Percentiles rank a stretch among this genome's conserved stretches.
Conservation (phyloP, 2,329 filamentous ascomycete species). For the Botryosphaeria dothidea region DNA sequence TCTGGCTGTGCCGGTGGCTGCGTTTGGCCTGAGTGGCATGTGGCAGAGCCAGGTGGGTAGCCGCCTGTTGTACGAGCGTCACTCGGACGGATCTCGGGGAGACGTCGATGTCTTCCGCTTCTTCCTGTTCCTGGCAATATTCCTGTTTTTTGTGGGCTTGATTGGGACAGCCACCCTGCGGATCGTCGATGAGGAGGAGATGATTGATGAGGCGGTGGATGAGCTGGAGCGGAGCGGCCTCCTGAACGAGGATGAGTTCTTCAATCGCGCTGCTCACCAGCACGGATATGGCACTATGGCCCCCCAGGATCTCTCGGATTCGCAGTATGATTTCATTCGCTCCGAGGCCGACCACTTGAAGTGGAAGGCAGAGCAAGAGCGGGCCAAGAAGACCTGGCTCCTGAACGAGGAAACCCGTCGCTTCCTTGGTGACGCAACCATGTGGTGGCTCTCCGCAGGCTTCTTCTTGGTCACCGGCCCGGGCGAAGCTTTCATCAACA, state of each 20-base stretch:
- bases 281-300: slow-evolving; percentile 65
- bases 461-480: slow-evolving; percentile 94
- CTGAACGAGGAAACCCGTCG: slow-evolving; percentile 86
- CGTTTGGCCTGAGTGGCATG: slow-evolving; percentile 92
- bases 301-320: slow-evolving; percentile 47
- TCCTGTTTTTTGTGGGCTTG: slow-evolving; percentile 71
- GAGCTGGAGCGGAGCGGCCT: slow-evolving; percentile 88
- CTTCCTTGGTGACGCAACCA: slow-evolving; percentile 85
- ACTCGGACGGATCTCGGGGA: slow-evolving; percentile 60
- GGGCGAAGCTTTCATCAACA: slow-evolving; percentile 98
- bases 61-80: slow-evolving; percentile 70
- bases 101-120: slow-evolving; percentile 77
- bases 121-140: slow-evolving; percentile 78
- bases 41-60: slow-evolving; percentile 90
- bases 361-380: slow-evolving; percentile 52
- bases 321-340: slow-evolving; percentile 47
- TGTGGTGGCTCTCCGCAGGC: slow-evolving; percentile 91
- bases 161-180: slow-evolving; percentile 73
- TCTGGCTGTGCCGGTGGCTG: slow-evolving; percentile 85
- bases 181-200: slow-evolving; percentile 79
- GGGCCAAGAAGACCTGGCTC: slow-evolving; percentile 82
- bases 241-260: slow-evolving; percentile 73
- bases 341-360: slow-evolving; percentile 49
- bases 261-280: slow-evolving; percentile 58
- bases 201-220: slow-evolving; percentile 88